A percentile compares a stretch with the other conserved stretches of the same genome.
phyloP scores from a whole-genome alignment of 768 basidiomycete genomes.

The Galerina marginata region DNA sequence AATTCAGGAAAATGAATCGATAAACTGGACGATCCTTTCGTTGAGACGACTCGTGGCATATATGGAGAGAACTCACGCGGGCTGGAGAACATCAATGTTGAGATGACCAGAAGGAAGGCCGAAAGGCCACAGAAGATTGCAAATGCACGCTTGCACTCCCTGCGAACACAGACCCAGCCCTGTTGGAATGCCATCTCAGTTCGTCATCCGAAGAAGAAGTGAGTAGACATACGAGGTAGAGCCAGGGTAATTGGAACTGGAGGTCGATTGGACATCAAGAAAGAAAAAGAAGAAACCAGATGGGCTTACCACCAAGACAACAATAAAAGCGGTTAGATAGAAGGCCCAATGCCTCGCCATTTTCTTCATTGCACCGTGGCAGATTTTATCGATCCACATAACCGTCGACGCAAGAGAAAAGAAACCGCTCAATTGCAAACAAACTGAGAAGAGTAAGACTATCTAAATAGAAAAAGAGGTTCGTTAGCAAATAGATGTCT shows the following conservation, averaged over 20 bases:
- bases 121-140: slow-evolving; percentile 44
- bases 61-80: slow-evolving; percentile 35
- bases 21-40: slow-evolving; percentile 36
- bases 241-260: slow-evolving; percentile 54
- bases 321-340: slow-evolving; percentile 47
- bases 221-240: slow-evolving; percentile 37
- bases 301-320: slow-evolving; percentile 45
- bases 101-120: slow-evolving; percentile 41
- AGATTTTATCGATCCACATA: slow-evolving; percentile 57
- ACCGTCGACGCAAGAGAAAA: slow-evolving; percentile 51
- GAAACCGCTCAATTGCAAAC: slow-evolving; percentile 53
- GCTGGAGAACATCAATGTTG: slow-evolving; percentile 48
- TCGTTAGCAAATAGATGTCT: not conserved
- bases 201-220: not conserved
- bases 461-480: slow-evolving; percentile 34
- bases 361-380: slow-evolving; percentile 36
- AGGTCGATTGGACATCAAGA: not conserved
- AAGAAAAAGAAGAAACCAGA: not conserved
- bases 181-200: slow-evolving; percentile 19
- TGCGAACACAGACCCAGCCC: slow-evolving; percentile 56
- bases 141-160: slow-evolving; percentile 47
- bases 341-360: slow-evolving; percentile 39
- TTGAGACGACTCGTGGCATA: not conserved
- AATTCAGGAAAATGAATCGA: slow-evolving; percentile 46
- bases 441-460: slow-evolving; percentile 53